A percentile compares a stretch with the other conserved stretches of the same genome.
phyloP scores from a whole-genome alignment of 441 rosid genomes.

The Populus hybrid region DNA sequence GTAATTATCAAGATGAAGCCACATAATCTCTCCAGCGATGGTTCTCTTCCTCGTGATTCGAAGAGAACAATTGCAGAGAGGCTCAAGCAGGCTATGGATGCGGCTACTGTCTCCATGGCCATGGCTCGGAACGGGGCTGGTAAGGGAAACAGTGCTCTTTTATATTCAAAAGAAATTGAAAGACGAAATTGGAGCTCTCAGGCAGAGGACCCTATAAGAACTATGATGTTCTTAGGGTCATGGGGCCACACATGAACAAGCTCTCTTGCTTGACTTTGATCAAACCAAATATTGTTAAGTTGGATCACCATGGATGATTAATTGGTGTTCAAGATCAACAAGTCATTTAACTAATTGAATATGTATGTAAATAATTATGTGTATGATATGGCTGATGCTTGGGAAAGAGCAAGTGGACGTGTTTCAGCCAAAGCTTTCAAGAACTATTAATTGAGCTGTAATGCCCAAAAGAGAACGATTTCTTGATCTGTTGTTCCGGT shows the following conservation, averaged over 20 bases:
- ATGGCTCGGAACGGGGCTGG: constrained; percentile 9
- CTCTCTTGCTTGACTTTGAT: background rate
- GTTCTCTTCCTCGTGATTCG: constrained; percentile 27
- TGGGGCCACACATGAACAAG: constrained; percentile 46
- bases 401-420: background rate
- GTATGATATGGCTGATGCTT: background rate
- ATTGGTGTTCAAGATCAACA: background rate
- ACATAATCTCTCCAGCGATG: constrained; percentile 28
- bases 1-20: constrained; percentile 29
- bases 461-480: background rate
- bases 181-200: constrained; percentile 31
- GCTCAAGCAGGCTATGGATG: constrained; percentile 34
- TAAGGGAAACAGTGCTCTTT: constrained; percentile 4
- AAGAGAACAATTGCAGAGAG: constrained; percentile 36
- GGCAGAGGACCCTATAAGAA: constrained; percentile 53
- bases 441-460: no score
- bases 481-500: background rate
- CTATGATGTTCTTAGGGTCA: constrained; percentile 57
- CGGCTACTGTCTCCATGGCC: constrained; percentile 16
- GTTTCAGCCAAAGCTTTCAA: background rate
- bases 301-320: background rate
- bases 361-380: background rate
- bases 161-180: constrained; percentile 23
- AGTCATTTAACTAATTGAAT: background rate
- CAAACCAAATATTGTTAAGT: background rate